These are phyloP conservation scores for Eucalyptus brandiana DNA, from an alignment of 345 rosid genomes.

Conservation along the genomic window DNA sequence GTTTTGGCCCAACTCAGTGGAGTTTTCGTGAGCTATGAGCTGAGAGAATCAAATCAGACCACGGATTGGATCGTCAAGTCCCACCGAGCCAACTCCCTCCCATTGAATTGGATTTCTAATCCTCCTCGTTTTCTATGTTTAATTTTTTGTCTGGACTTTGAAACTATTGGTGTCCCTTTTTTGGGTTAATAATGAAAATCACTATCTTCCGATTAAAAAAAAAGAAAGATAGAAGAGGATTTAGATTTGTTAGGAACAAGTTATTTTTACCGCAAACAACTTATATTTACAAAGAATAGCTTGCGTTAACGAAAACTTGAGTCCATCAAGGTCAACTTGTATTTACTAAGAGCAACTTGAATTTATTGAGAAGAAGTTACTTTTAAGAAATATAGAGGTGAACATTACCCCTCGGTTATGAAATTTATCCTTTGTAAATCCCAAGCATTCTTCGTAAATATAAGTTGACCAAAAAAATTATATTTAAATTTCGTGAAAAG, in stretches of 20 bases:
- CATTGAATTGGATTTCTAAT: neutral
- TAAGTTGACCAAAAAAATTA: neutral
- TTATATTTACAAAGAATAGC: neutral
- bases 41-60: neutral
- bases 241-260: neutral
- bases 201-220: neutral
- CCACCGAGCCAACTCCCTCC: neutral
- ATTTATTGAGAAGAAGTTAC: too few relatives aligned
- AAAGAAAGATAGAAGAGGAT: neutral
- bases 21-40: neutral
- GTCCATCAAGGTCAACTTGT: neutral
- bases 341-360: too few relatives aligned
- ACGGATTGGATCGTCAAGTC: neutral
- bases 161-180: neutral
- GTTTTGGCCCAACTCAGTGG: neutral
- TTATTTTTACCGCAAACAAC: neutral
- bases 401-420: too few relatives aligned
- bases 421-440: neutral
- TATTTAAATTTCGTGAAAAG: too few relatives aligned
- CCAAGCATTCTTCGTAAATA: neutral
- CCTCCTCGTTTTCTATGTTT: neutral
- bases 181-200: neutral
- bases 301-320: neutral
- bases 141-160: neutral
- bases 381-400: too few relatives aligned